Conservation (phyloP, 768 basidiomycete genomes). For the Phallus indusiatus region DNA sequence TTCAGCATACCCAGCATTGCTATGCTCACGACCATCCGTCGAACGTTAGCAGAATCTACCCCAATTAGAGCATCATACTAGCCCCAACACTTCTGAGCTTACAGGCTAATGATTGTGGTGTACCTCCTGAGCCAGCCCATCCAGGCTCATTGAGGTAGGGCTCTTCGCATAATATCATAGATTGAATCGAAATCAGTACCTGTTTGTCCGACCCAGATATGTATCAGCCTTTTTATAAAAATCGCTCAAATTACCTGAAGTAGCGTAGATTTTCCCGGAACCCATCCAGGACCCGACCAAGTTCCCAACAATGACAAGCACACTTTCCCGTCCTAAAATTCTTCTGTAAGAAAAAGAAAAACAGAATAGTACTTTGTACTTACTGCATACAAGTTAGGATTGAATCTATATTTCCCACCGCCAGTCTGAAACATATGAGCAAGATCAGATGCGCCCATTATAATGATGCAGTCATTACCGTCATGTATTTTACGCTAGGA, state of each 20-base stretch:
- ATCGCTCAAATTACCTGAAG: conserved; percentile 46
- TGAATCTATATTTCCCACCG: conserved; percentile 83
- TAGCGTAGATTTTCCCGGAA: conserved; percentile 80
- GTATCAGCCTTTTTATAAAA: not conserved
- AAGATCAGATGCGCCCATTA: not conserved
- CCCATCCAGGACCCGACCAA: conserved; percentile 92
- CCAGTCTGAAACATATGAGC: conserved; percentile 46
- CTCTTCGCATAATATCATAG: conserved; percentile 92
- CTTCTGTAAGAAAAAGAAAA: not conserved
- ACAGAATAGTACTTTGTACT: conserved; percentile 17
- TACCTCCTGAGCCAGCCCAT: conserved; percentile 67
- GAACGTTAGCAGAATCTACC: conserved; percentile 82
- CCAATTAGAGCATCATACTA: conserved; percentile 10
- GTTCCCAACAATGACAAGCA: conserved; percentile 88
- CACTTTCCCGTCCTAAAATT: conserved; percentile 77
- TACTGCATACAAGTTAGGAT: conserved; percentile 90
- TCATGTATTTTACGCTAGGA: conserved; percentile 64
- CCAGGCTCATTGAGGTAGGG: conserved; percentile 92
- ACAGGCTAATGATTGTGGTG: conserved; percentile 72
- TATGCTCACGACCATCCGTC: conserved; percentile 85
- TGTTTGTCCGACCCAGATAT: conserved; percentile 15
- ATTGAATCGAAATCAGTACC: conserved; percentile 90
- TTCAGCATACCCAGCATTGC: conserved; percentile 84
- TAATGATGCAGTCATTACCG: conserved; percentile 19
- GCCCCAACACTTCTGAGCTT: conserved; percentile 19